These are phyloP conservation scores for Euphorbia peplus DNA, from an alignment of 345 rosid species.

Conservation along the genomic window DNA sequence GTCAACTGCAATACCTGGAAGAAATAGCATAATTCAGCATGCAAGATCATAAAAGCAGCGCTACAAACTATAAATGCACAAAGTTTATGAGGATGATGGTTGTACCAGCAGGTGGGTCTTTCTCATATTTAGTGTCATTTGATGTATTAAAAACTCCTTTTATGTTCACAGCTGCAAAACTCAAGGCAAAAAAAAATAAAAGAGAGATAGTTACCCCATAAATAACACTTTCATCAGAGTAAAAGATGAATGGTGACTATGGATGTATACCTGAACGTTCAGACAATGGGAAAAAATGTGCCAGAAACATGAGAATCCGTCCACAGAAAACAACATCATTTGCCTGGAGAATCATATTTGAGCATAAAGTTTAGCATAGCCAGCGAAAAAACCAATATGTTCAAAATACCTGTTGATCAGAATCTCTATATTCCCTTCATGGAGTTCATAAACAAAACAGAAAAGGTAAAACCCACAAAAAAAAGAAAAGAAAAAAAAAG, in stretches of 20 bases:
- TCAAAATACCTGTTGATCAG: neutral
- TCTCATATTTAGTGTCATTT: constrained; percentile 90
- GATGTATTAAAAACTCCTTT: constrained; percentile 98
- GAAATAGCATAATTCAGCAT: constrained; percentile 12
- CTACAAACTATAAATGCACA: constrained; percentile 7
- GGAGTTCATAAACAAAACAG: neutral
- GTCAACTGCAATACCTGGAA: constrained; percentile 77
- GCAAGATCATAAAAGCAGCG: neutral
- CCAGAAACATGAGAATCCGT: constrained; percentile 92
- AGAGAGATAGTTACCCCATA: constrained; percentile 14
- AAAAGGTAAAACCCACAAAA: too few species aligned
- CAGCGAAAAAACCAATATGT: neutral
- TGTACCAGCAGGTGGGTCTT: constrained; percentile 80
- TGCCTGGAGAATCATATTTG: constrained; percentile 51
- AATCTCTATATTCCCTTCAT: neutral
- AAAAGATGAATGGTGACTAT: constrained; percentile 8
- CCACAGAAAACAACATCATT: constrained; percentile 97
- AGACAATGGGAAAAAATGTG: constrained; percentile 91
- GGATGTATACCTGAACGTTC: constrained; percentile 80
- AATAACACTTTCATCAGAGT: constrained; percentile 7
- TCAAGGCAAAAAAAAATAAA: constrained; percentile 19
- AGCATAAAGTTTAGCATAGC: constrained; percentile 14
- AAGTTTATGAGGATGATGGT: constrained; percentile 7
- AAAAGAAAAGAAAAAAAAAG: neutral
- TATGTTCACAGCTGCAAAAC: constrained; percentile 87